Percentiles rank a stretch among this genome's conserved stretches.
These are phyloP conservation scores for Medicago arabica DNA, from an alignment of 306 rosid species.

Conservation along the genomic window DNA sequence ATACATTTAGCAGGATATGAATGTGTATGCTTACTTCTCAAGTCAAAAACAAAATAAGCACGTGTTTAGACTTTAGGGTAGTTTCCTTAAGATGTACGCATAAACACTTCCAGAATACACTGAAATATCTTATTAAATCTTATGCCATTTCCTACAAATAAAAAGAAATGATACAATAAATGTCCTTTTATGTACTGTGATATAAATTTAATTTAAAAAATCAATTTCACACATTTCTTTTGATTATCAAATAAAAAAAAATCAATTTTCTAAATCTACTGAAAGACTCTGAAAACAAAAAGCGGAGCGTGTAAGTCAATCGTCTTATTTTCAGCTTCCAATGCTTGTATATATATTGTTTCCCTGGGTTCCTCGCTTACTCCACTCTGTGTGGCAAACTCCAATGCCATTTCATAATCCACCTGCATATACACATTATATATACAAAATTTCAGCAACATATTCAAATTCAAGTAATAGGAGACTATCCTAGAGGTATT, in stretches of 20 bases:
- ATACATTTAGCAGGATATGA: too few species aligned
- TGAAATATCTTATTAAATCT: slow-evolving; percentile 30
- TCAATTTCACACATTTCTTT: slow-evolving; percentile 11
- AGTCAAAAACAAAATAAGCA: too few species aligned
- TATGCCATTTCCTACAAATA: slow-evolving; percentile 33
- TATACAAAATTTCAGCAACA: slow-evolving; percentile 29
- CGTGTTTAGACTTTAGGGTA: too few species aligned
- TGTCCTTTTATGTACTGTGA: neutral
- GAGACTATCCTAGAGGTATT: slow-evolving; percentile 1
- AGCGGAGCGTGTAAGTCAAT: slow-evolving; percentile 68
- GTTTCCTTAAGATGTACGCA: too few species aligned
- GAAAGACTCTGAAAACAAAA: slow-evolving; percentile 70
- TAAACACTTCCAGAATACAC: slow-evolving; percentile 26
- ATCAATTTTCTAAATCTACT: slow-evolving; percentile 41
- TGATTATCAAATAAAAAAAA: too few species aligned
- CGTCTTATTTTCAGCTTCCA: slow-evolving; percentile 64
- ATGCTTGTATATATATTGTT: slow-evolving; percentile 62
- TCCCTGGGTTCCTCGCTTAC: slow-evolving; percentile 93
- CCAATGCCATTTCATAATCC: slow-evolving; percentile 96
- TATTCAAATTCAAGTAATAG: slow-evolving; percentile 19
- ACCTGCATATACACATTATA: slow-evolving; percentile 59
- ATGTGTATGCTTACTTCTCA: too few species aligned
- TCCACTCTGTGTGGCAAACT: slow-evolving; percentile 91
- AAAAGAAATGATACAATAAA: slow-evolving; percentile 42
- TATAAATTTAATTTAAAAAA: slow-evolving; percentile 34